Evolutionary conservation across 164 flowering plant species (phyloP).

Genomic region (Vitis amurensis): DNA sequence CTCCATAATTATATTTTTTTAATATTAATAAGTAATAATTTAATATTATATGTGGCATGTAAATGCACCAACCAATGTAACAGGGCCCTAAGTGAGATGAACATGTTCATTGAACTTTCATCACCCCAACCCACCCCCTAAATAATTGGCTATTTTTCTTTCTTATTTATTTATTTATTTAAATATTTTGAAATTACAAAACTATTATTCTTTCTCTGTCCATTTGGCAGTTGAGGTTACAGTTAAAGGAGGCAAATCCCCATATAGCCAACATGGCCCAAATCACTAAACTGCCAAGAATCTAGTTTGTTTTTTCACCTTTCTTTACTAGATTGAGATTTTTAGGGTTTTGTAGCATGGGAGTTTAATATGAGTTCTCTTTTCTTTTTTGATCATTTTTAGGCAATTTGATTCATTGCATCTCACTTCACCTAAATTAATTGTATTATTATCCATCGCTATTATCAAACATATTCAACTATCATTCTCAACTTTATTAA

Average conservation of each 20-base stretch:
- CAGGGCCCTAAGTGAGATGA: constrained; percentile 1
- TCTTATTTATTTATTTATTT: background rate
- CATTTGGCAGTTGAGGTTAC: constrained; percentile 9
- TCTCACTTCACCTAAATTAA: background rate
- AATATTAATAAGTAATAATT: background rate
- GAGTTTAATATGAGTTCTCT: background rate
- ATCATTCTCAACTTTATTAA: background rate
- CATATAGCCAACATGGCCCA: constrained; percentile 9
- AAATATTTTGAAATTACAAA: constrained; percentile 6
- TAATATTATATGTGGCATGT: background rate
- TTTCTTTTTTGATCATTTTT: background rate
- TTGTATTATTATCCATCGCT: background rate
- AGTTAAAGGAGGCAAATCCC: constrained; percentile 11
- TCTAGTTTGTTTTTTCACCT: constrained; percentile 14
- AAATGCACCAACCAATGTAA: constrained; percentile 11
- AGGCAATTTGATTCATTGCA: constrained; percentile 17
- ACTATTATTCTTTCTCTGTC: background rate
- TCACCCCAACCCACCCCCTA: background rate
- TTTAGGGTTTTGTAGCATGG: constrained; percentile 16
- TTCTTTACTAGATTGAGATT: constrained; percentile 28
- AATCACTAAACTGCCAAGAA: constrained; percentile 22
- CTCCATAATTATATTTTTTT: background rate
- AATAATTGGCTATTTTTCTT: background rate
- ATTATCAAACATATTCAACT: background rate
- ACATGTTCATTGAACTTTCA: constrained; percentile 21